Evolutionary conservation across 208 protist genomes (phyloP).

Genomic region (Porcisia deanei): DNA sequence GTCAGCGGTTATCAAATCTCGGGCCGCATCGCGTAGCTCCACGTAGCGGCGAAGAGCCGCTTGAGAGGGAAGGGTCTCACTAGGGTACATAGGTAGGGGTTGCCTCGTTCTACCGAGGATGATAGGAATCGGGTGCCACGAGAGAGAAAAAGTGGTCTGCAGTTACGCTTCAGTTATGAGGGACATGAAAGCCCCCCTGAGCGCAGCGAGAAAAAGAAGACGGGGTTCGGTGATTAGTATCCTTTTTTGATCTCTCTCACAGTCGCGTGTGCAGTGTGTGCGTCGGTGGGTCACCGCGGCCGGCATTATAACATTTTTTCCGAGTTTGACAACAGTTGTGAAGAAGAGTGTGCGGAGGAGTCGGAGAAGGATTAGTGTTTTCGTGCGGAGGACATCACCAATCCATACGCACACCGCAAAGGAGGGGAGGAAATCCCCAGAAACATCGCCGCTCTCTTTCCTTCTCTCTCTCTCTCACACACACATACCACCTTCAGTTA

Average conservation of each 20-base stretch:
- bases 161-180: too few relatives aligned
- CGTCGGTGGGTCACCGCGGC: neutral
- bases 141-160: too few relatives aligned
- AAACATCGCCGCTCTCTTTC: neutral
- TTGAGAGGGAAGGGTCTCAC: neutral
- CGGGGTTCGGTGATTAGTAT: neutral
- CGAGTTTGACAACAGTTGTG: neutral
- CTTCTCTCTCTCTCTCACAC: too few relatives aligned
- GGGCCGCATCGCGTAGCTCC: constrained; percentile 3
- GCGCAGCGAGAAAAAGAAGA: neutral
- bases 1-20: constrained; percentile 9
- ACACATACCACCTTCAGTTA: neutral
- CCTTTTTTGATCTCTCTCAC: neutral
- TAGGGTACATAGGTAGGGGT: neutral
- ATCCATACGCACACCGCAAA: constrained; percentile 16
- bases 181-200: too few relatives aligned
- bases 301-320: neutral
- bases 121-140: neutral
- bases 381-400: neutral
- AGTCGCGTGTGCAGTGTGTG: neutral
- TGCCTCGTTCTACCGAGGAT: neutral
- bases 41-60: constrained; percentile 5
- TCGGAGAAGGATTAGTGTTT: neutral
- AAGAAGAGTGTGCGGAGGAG: neutral
- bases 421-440: neutral